Percentiles rank a stretch among this genome's conserved stretches.
phyloP scores from a whole-genome alignment of 2,329 filamentous ascomycete genomes.

The Emydomyces testavorans region DNA sequence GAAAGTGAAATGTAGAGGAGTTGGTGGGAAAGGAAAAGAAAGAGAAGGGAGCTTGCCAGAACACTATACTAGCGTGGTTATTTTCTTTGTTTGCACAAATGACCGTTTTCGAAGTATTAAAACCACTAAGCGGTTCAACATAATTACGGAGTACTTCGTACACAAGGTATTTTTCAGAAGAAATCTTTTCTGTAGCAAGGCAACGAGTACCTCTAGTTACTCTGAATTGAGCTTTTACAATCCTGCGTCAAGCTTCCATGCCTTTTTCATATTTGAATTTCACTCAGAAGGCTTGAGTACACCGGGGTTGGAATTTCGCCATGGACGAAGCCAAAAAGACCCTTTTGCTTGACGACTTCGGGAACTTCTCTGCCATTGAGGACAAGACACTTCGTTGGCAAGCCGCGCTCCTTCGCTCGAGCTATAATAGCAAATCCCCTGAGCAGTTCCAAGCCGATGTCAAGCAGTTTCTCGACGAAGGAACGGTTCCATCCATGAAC shows the following conservation, averaged over 20 bases:
- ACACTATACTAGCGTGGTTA: slow-evolving; percentile 5
- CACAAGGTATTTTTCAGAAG: no score
- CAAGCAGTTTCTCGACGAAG: slow-evolving; percentile 7
- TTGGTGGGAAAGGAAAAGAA: slow-evolving; percentile 4
- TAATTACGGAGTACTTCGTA: no score
- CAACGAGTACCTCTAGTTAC: no score
- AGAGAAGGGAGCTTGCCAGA: background rate
- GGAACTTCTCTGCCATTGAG: background rate
- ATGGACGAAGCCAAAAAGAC: background rate
- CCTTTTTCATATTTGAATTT: no score
- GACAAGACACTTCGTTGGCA: background rate
- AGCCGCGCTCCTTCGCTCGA: background rate
- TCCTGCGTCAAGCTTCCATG: no score
- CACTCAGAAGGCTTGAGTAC: no score
- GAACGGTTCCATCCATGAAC: background rate
- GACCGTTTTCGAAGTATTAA: background rate
- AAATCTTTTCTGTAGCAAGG: no score
- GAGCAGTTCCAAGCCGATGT: background rate
- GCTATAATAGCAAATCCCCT: background rate
- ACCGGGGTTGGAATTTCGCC: no score
- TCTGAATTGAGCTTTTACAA: background rate
- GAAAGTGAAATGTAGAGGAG: background rate
- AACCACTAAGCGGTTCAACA: background rate
- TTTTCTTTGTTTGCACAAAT: slow-evolving; percentile 8
- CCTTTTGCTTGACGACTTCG: background rate